These are phyloP conservation scores for Saturnispora dispora DNA, from an alignment of 805 yeast genomes.

Conservation along the genomic window DNA sequence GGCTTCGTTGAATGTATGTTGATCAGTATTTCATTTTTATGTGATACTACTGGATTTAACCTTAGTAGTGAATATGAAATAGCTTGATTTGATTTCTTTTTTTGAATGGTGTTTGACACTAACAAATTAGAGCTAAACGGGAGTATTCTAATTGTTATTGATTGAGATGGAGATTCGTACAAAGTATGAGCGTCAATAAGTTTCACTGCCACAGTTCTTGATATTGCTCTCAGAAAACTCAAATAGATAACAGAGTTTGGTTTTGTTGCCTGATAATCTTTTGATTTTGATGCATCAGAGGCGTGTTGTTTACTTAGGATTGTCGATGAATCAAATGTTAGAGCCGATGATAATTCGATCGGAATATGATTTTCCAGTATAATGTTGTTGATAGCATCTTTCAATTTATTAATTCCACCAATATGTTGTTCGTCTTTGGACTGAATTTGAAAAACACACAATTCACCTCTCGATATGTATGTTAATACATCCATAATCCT, in stretches of 20 bases:
- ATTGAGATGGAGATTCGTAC: conserved; percentile 16
- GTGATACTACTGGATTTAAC: conserved; percentile 40
- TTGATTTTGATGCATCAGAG: background rate
- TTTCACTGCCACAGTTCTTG: conserved; percentile 29
- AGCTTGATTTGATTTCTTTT: conserved; percentile 2
- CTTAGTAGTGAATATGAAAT: conserved; percentile 28
- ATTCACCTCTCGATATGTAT: conserved; percentile 24
- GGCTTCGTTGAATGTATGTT: conserved; percentile 24
- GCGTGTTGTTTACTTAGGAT: background rate
- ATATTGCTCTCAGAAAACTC: conserved; percentile 41
- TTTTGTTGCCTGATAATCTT: conserved; percentile 12
- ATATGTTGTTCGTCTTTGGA: conserved; percentile 8
- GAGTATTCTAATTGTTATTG: conserved; percentile 28
- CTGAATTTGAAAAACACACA: conserved; percentile 26
- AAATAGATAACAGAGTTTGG: conserved; percentile 31
- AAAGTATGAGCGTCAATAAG: conserved; percentile 17
- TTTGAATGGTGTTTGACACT: conserved; percentile 21
- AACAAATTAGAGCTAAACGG: conserved; percentile 45
- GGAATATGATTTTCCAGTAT: conserved; percentile 20
- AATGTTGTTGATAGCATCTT: conserved; percentile 27
- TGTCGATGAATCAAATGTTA: conserved; percentile 21
- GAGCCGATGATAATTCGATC: conserved; percentile 21
- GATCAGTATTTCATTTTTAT: conserved; percentile 35
- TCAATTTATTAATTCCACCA: conserved; percentile 24
- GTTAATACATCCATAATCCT: conserved; percentile 23